Evolutionary conservation across 2,329 filamentous ascomycete species (phyloP), one percentile per base, ranked within the genome.

Genomic region (Talaromyces sp.): DNA sequence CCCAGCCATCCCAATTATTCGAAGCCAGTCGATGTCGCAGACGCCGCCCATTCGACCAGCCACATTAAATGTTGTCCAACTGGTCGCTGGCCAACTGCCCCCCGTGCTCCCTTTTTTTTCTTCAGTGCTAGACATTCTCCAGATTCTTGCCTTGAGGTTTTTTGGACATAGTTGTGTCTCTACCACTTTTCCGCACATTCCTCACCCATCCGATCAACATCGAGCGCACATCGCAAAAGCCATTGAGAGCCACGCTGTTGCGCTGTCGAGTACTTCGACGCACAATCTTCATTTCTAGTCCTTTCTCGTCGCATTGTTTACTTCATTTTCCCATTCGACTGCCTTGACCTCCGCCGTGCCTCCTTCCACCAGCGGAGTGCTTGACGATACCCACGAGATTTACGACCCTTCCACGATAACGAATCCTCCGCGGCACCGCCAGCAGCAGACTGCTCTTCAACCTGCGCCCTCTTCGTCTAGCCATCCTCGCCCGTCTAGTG

Each of bases 351-450:
- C 68, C 70, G 69, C 69, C 67, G 77, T 82, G 80, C 79, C 79
- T 75, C 72, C 68, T 68, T 69, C 68, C 69, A 67, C 66, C 65
- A 69, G 65, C 64, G 66, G 68, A 72, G 69, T 70, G 58, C 73
- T 76, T 83, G 73, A 84, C 80, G 80, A 83, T 74, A 72, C 75
- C 73, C 71, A 83, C 81, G 80, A 83, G 66, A 65, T 77, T 79
- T 70, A 83, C 81, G 79, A 82, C 72, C 75, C 70, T 61, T 65
- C 69, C 69, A 74, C 76, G 67, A 69, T 77, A 73, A 76, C 76
- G 73, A 73, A 74, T 67, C 68, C 70, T 68, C 65, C 69, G 65
- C 72, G 63, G 70, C 79, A 78, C 72, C 79, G 74, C 74, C 77
- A 77, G 69, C 79, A 77, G 69, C 78, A 77, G 67, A 63, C 71